Base-by-base conservation (phyloP, 192 early-diverging fungal species). In the Funneliformis geosporum region DNA sequence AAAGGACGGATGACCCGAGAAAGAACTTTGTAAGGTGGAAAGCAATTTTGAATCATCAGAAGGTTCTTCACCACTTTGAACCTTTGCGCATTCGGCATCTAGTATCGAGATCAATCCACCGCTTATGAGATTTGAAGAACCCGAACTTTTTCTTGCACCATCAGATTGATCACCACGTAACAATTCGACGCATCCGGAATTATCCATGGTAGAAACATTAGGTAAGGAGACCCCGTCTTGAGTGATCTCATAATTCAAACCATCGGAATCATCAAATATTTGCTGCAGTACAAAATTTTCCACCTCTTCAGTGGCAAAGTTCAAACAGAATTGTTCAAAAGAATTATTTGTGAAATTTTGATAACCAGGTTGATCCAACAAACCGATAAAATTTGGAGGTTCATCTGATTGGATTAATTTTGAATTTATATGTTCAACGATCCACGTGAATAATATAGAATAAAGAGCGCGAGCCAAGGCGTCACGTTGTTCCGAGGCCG, bases 351-450 rank as follows among this genome's bases (percentile, higher is more conserved):
- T 65, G 42, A 83, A 80, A 60, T 88, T 87, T 78, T 93, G 87
- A 84, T 94, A 93, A 12, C 94, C 94, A 23, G 88, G 82, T 72
- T 94, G 88, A 84, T 97, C 96, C 8, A 95, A 84, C 12, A 95
- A 83, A 12, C 93, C 96, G 67, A 99, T 89, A 84, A 96, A 97
- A 78, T 95, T 96, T 69, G 88, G 90, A 8, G 88, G 90, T 62
- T 87, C 83, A 60, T 94, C 90, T 28, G 87, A 85, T 66, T 91
- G 88, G 81, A 92, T 94, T 25, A 97, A 83, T 27, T 92, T 90
- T 33, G 87, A 87, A 87, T 99, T 99, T 79, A 97, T 90, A 76
- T 93, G 92, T 82, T 97, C 96, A 9, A 96, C 88, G n/a, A 99
- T 81, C 92, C 96, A 98, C 23, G 89, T 87, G 83, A 96, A 96